Percentiles rank a stretch among this genome's conserved stretches.
Conservation (phyloP, 345 rosid genomes). For the Bruguiera gymnorhiza region DNA sequence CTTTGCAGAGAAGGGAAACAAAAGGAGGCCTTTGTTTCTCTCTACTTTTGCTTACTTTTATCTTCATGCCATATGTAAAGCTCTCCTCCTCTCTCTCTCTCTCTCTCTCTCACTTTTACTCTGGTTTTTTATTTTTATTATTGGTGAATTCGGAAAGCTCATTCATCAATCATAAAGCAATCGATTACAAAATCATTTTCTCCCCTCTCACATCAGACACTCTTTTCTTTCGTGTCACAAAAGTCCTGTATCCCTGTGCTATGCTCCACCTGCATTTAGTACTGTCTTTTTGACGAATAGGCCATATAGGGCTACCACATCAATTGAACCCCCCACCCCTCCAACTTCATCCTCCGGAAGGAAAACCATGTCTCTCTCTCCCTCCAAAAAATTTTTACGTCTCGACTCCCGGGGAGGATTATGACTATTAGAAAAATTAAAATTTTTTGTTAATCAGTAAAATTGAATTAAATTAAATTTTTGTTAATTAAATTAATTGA, state of each 20-base stretch:
- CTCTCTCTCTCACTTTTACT: background rate
- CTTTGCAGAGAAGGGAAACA: background rate
- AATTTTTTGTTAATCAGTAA: background rate
- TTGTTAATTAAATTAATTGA: background rate
- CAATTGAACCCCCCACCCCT: conserved; percentile 6
- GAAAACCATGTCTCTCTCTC: background rate
- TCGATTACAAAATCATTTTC: conserved; percentile 52
- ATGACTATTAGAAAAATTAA: too few relatives aligned
- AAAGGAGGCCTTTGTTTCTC: background rate
- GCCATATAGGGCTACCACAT: conserved; percentile 25
- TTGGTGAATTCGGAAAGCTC: background rate
- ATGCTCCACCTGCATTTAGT: conserved; percentile 20
- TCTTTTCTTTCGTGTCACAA: conserved; percentile 25
- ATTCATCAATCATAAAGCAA: conserved; percentile 47
- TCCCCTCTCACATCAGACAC: conserved; percentile 32
- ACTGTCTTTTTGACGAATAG: conserved; percentile 28
- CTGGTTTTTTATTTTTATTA: background rate
- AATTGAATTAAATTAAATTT: background rate
- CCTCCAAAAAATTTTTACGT: background rate
- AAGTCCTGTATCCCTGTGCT: conserved; percentile 23
- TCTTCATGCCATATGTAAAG: background rate
- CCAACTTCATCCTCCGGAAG: background rate
- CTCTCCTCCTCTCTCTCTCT: background rate
- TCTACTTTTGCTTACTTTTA: background rate
- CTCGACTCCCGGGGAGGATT: conserved; percentile 26